Percentiles rank a stretch among this genome's conserved stretches.
These are phyloP conservation scores for Clavariopsis aquatica DNA, from an alignment of 495 filamentous ascomycete species.

Conservation along the genomic window DNA sequence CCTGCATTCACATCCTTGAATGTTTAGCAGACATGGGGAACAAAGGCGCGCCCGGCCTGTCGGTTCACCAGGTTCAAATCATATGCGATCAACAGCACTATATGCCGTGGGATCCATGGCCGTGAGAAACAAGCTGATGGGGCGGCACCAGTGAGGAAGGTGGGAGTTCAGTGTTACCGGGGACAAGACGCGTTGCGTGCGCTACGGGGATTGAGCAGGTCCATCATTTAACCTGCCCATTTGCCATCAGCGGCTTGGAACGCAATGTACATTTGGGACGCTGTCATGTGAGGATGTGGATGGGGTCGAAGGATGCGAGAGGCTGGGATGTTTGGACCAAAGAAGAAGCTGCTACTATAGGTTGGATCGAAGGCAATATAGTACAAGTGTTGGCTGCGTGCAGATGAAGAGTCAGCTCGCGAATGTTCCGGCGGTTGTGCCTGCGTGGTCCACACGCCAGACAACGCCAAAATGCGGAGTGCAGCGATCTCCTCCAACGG, in stretches of 20 bases:
- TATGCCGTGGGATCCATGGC: not conserved
- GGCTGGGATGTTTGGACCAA: constrained; percentile 1
- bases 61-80: not conserved
- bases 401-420: not conserved
- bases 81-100: not conserved
- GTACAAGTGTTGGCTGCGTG: not conserved
- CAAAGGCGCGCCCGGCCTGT: no score
- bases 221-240: not conserved
- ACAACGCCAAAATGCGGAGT: constrained; percentile 20
- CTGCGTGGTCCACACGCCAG: not conserved
- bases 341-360: not conserved
- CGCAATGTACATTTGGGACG: not conserved
- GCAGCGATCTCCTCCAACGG: constrained; percentile 7
- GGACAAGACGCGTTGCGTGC: not conserved
- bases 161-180: constrained; percentile 30
- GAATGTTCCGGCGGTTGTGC: not conserved
- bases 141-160: constrained; percentile 25
- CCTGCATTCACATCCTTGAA: no score
- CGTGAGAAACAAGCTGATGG: constrained; percentile 9
- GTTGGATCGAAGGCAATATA: not conserved
- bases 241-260: constrained; percentile 15
- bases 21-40: no score
- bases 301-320: constrained; percentile 3
- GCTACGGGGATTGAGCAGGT: constrained; percentile 6
- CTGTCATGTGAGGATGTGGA: not conserved